Base-by-base conservation (phyloP, 2,329 filamentous ascomycete species). In the Acrocalymma vagum region DNA sequence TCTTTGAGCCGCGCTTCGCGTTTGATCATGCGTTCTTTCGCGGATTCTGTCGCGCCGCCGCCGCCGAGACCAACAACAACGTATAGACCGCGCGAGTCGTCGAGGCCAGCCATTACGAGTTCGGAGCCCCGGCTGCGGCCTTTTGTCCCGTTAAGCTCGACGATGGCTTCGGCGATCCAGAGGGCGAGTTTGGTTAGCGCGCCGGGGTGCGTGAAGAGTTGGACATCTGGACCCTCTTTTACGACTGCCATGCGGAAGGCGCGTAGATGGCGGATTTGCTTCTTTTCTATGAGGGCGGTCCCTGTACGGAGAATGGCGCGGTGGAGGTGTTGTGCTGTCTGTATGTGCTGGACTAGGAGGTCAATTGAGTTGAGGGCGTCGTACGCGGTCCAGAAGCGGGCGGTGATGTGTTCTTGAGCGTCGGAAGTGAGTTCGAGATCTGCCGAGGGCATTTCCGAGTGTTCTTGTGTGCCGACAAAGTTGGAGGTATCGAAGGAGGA, bases 221-320 rank as follows among this genome's bases (percentile, higher is more conserved):
- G 74, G 0, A 95, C 87, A 58, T 97, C 94, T 1, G 92, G 90
- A 0, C 93, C 91, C 62, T 97, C 94, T 65, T 95, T 96, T 57
- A 99, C 91, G 4, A 97, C 88, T 22, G 89, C 95, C 80, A 99
- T 91, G 33, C 94, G 88, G 69, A 97, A 99, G 1, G 93, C 88
- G 31, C 90, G 85, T 11, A 99, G 78, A 67, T 96, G 91, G 24
- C 90, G 88, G 64, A 99, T 95, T 60, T 96, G 92, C 43, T 88
- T 87, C 73, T 99, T 99, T 53, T 90, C 89, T 45, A 99, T 88
- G 18, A 99, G 79, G 0, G 89, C 87, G 1, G 91, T 95, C 24
- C 94, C 94, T 0, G 93, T 96, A 31, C 90, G 88, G 47, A 96
- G 88, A 48, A 99, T 97, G 26, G 94, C 92, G 23, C 90, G 85